Conservation (phyloP, 345 rosid genomes). For the Firmiana major region DNA sequence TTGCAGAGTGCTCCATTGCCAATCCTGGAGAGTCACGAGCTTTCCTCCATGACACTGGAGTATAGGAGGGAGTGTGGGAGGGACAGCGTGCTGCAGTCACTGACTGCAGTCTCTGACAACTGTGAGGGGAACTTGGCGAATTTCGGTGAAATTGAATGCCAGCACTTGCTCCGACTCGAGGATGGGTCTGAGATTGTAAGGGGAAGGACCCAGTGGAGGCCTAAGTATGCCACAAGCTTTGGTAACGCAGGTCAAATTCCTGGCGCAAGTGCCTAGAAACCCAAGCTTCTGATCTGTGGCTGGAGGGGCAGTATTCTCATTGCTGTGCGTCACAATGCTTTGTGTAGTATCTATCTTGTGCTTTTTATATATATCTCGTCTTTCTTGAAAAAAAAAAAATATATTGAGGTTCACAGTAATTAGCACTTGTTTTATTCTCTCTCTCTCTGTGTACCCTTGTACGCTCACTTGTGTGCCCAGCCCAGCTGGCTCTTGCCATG, state of each 20-base stretch:
- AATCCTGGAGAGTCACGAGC: conserved; percentile 83
- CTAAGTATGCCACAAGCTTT: conserved; percentile 39
- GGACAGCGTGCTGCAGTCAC: conserved; percentile 90
- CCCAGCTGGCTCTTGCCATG: not conserved
- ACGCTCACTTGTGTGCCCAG: not conserved
- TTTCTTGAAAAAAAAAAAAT: conserved; percentile 12
- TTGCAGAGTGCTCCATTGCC: conserved; percentile 84
- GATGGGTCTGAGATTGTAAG: conserved; percentile 83
- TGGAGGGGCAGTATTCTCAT: conserved; percentile 13
- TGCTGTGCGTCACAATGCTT: conserved; percentile 19
- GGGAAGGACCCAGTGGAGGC: conserved; percentile 90
- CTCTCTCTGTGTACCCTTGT: not conserved
- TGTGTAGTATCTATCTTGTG: conserved; percentile 31
- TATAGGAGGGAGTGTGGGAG: conserved; percentile 92
- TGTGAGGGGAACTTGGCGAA: conserved; percentile 41
- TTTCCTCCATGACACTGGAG: conserved; percentile 73
- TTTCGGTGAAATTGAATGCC: conserved; percentile 59
- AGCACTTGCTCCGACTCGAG: conserved; percentile 83
- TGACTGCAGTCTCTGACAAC: conserved; percentile 56
- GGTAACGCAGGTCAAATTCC: conserved; percentile 36
- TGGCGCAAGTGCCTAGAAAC: conserved; percentile 27
- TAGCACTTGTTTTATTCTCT: conserved; percentile 14
- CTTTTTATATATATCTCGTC: conserved; percentile 10
- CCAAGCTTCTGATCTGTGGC: conserved; percentile 4
- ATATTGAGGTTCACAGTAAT: conserved; percentile 37